Evolutionary conservation across 2,329 filamentous ascomycete species (phyloP), one percentile per base, ranked within the genome.

Genomic region (Amylocarpus encephaloides): DNA sequence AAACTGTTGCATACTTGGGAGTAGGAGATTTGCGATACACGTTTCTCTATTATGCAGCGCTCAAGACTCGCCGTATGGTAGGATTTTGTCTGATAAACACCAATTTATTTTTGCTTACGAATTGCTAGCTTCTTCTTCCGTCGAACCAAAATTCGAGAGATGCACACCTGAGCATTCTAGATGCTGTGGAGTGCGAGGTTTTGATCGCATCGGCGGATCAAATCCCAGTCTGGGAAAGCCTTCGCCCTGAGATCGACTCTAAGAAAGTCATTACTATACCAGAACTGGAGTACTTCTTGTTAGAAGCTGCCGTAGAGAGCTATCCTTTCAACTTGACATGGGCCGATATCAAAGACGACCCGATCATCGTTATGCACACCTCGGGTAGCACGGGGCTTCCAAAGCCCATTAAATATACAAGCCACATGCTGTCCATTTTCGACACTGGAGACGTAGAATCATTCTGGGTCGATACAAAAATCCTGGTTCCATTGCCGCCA

Each of bases 351-450:
- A 50, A 44, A 18, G 40, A 50, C 12, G 43, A 50, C 22, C 39
- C 48, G n/a, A 46, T 32, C n/a, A 22, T 53, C 13, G 34, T 35
- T n/a, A 44, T 48, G 16, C 51, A 53, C 44, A 53, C 51, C 26
- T 50, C 48, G 9, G 44, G 48, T 9, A 50, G 43, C 12, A 53
- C 48, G 18, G 44, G 51, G 40, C 18, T 30, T 41, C 36, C 45
- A 11, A 48, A 48, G 19, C 45, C 45, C 5, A 33, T 53, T 22
- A 48, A 38, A 41, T 48, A 50, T 36, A 50, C 48, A 45, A 43
- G 50, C 32, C 38, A 43, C 12, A 53, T 53, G 51, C 49, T 53
- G 38, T 34, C 48, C 29, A 38, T 48, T 22, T 19, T 26, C 22
- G 48, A 50, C 41, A 43, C 40, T 15, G 48, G 48, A 29, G 32